Evolutionary conservation across 116 monocot genomes (phyloP).

Genomic region (Zostera marina): DNA sequence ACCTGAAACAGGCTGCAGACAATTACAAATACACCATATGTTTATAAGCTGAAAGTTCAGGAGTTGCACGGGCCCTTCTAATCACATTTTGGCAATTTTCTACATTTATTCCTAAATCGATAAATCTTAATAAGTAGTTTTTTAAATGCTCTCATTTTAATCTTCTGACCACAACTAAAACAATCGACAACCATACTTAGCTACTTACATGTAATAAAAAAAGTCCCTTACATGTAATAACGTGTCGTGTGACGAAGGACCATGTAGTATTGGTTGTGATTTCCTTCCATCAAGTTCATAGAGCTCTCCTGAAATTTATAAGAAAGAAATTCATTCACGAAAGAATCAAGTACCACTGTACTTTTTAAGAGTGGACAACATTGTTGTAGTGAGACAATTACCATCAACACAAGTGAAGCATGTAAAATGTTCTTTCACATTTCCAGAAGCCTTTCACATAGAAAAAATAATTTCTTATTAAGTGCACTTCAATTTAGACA

Average conservation of each 20-base stretch:
- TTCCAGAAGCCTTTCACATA: slow-evolving; percentile 28
- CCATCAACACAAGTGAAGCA: slow-evolving; percentile 91
- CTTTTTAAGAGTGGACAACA: not conserved
- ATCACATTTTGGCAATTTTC: too few relatives aligned
- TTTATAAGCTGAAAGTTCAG: too few relatives aligned
- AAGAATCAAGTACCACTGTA: not conserved
- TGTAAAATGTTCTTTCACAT: slow-evolving; percentile 68
- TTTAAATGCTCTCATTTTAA: too few relatives aligned
- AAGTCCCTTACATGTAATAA: slow-evolving; percentile 55
- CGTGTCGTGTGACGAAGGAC: slow-evolving; percentile 58
- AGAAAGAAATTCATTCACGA: too few relatives aligned
- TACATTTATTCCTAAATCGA: too few relatives aligned
- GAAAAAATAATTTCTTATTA: not conserved
- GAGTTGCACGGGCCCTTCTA: too few relatives aligned
- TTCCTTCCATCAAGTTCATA: slow-evolving; percentile 93
- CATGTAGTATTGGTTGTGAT: slow-evolving; percentile 53
- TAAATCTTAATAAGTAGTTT: too few relatives aligned
- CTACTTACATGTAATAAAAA: too few relatives aligned
- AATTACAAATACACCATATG: too few relatives aligned
- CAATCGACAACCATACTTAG: too few relatives aligned
- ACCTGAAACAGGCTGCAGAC: too few relatives aligned
- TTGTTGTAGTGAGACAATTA: slow-evolving; percentile 5
- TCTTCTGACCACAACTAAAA: too few relatives aligned
- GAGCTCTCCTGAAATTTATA: slow-evolving; percentile 34
- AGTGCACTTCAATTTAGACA: not conserved